phyloP scores from a whole-genome alignment of 768 basidiomycete species.

The Zangia roseola region DNA sequence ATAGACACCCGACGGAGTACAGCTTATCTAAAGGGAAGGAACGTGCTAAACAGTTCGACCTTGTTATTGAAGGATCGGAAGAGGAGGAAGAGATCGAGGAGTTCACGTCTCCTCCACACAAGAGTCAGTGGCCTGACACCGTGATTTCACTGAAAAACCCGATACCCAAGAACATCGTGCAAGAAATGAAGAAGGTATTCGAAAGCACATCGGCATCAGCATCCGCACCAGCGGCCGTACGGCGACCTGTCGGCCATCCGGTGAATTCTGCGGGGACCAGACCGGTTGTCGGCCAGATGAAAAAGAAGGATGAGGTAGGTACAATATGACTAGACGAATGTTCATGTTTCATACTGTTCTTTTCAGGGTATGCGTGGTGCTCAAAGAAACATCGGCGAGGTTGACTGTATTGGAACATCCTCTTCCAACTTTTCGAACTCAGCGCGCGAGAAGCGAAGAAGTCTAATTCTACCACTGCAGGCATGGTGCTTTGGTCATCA shows the following conservation, averaged over 20 bases:
- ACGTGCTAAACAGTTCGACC: constrained; percentile 8
- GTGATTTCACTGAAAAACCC: neutral
- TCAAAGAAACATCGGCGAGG: neutral
- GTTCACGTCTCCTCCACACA: constrained; percentile 7
- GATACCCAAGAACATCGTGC: constrained; percentile 24
- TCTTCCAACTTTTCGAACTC: constrained; percentile 27
- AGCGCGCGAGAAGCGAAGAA: constrained; percentile 6
- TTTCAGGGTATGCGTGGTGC: constrained; percentile 2
- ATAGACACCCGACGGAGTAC: constrained; percentile 16
- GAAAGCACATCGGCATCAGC: neutral
- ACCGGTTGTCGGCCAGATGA: constrained; percentile 21
- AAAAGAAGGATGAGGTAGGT: constrained; percentile 24
- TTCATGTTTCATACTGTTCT: constrained; percentile 4
- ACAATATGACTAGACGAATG: neutral
- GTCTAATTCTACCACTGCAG: constrained; percentile 16
- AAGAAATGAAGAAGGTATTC: neutral
- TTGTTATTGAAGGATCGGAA: constrained; percentile 23
- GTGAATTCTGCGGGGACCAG: neutral
- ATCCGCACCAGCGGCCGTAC: constrained; percentile 7
- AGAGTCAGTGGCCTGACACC: neutral
- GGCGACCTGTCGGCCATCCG: neutral
- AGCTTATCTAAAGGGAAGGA: constrained; percentile 23
- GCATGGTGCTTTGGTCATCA: constrained; percentile 31
- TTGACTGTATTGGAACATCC: constrained; percentile 29
- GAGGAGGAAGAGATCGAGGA: constrained; percentile 23